phyloP scores from a whole-genome alignment of 2,329 filamentous ascomycete species.

The Colletotrichum siamense region DNA sequence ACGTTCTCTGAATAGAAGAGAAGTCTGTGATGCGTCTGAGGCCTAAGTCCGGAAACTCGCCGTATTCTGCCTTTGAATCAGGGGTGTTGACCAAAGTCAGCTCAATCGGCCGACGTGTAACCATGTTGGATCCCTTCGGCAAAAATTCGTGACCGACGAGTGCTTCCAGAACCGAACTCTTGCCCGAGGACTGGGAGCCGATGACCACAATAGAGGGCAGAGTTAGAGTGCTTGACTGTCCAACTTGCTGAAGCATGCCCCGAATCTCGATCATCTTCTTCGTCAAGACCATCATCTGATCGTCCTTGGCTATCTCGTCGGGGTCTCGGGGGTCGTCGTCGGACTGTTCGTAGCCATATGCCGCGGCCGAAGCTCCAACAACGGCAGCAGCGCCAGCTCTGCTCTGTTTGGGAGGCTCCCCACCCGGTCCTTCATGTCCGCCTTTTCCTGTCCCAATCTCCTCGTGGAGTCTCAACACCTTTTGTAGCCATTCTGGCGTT shows the following conservation, averaged over 20 bases:
- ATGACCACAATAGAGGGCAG: conserved; percentile 99
- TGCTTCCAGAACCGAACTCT: conserved; percentile 95
- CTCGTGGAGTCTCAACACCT: conserved; percentile 69
- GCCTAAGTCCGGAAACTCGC: conserved; percentile 92
- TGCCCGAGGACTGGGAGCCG: conserved; percentile 96
- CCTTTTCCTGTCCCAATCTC: conserved; percentile 57
- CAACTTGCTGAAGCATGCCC: conserved; percentile 87
- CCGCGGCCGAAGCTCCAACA: conserved; percentile 75
- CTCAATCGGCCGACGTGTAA: conserved; percentile 93
- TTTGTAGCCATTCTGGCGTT: conserved; percentile 78
- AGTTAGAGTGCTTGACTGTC: conserved; percentile 86
- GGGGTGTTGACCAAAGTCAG: conserved; percentile 96
- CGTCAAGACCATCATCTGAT: conserved; percentile 99
- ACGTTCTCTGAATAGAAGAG: conserved; percentile 85
- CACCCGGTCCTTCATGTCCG: conserved; percentile 53
- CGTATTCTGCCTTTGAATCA: conserved; percentile 85
- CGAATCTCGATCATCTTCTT: conserved; percentile 99
- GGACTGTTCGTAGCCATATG: conserved; percentile 77
- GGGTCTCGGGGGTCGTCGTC: conserved; percentile 68
- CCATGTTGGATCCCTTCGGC: conserved; percentile 98
- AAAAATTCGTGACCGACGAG: conserved; percentile 98
- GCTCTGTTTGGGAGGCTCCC: conserved; percentile 63
- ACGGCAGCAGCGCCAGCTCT: conserved; percentile 66
- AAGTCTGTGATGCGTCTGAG: conserved; percentile 93
- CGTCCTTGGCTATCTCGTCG: conserved; percentile 79